Evolutionary conservation across 2,329 filamentous ascomycete genomes (phyloP).

Genomic region (Aureobasidium sp.): DNA sequence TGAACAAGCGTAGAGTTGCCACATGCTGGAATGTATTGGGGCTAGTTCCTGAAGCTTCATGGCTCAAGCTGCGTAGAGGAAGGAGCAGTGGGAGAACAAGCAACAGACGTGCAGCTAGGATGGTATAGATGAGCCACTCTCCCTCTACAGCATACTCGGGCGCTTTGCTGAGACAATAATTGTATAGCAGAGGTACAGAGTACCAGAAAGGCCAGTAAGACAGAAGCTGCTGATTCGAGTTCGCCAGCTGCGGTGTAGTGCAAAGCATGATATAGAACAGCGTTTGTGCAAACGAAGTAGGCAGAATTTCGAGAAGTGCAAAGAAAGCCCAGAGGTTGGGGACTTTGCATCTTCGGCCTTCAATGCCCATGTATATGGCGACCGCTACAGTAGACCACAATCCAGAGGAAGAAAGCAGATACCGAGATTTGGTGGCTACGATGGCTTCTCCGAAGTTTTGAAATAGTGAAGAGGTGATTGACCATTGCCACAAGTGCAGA

Average conservation of each 20-base stretch:
- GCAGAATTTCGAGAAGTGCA: slow-evolving; percentile 29
- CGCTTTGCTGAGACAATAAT: slow-evolving; percentile 18
- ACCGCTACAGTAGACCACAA: slow-evolving; percentile 23
- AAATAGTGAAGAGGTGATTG: slow-evolving; percentile 27
- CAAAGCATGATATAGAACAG: slow-evolving; percentile 29
- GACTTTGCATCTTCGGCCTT: slow-evolving; percentile 24
- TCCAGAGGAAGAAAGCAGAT: slow-evolving; percentile 23
- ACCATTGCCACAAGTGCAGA: slow-evolving; percentile 26
- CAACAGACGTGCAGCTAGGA: slow-evolving; percentile 22
- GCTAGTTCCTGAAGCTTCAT: neutral
- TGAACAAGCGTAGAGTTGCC: slow-evolving; percentile 7
- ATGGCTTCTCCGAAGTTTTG: slow-evolving; percentile 29
- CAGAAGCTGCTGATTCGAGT: neutral
- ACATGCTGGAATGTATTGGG: slow-evolving; percentile 11
- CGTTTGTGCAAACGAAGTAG: slow-evolving; percentile 29
- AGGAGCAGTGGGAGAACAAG: slow-evolving; percentile 22
- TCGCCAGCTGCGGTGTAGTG: slow-evolving; percentile 4
- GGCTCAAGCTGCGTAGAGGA: neutral
- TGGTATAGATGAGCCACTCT: slow-evolving; percentile 20
- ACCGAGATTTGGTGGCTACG: slow-evolving; percentile 20
- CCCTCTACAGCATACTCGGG: neutral
- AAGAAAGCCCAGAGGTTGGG: slow-evolving; percentile 29
- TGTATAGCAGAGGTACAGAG: slow-evolving; percentile 16
- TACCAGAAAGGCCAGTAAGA: slow-evolving; percentile 10
- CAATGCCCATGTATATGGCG: slow-evolving; percentile 25